Evolutionary conservation across 2,329 filamentous ascomycete genomes (phyloP).

Genomic region (Aspergillus pseudotamarii): DNA sequence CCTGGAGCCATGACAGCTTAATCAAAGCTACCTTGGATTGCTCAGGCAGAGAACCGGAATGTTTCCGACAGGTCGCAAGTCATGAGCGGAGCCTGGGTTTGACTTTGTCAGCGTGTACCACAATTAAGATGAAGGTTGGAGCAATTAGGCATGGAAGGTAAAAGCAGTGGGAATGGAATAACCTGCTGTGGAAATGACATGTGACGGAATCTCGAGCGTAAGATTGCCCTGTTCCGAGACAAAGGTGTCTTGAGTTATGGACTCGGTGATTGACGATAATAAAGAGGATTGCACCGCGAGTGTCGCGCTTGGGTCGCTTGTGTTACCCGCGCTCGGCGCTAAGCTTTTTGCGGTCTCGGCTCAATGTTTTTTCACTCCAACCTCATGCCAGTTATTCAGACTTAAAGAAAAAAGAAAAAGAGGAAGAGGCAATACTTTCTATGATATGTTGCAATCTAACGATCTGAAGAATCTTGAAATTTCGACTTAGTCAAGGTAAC

Average conservation of each 20-base stretch:
- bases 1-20: constrained; percentile 53
- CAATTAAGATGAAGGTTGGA: neutral
- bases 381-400: neutral
- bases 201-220: constrained; percentile 10
- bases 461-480: neutral
- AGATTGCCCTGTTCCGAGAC: neutral
- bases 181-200: constrained; percentile 21
- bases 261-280: constrained; percentile 8
- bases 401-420: neutral
- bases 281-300: constrained; percentile 9
- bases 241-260: constrained; percentile 7
- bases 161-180: neutral
- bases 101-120: constrained; percentile 14
- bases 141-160: neutral
- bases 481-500: neutral
- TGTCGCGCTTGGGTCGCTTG: constrained; percentile 18
- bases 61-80: constrained; percentile 33
- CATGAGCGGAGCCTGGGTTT: constrained; percentile 31
- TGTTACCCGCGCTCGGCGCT: constrained; percentile 7
- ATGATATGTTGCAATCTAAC: neutral
- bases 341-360: constrained; percentile 8
- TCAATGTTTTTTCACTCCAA: neutral
- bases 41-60: constrained; percentile 30
- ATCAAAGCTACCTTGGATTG: constrained; percentile 25
- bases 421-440: neutral